Conservation (phyloP, 768 basidiomycete species). For the Collybia nuda region DNA sequence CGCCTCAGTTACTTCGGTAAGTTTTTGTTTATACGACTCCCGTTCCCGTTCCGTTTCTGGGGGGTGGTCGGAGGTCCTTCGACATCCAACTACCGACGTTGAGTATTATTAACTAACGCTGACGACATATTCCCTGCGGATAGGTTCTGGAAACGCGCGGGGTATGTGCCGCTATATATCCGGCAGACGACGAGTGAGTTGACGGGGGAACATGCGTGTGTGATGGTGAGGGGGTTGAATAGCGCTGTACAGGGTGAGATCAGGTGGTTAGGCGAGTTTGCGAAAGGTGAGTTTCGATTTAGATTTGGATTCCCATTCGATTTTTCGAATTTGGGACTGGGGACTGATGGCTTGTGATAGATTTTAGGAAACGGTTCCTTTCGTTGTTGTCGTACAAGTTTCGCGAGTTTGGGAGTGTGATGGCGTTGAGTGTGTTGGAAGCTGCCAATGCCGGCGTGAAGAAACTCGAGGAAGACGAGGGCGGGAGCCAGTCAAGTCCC, state of each 20-base stretch:
- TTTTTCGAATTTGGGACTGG: neutral
- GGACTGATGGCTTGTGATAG: no score
- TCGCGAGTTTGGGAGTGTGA: slow-evolving; percentile 88
- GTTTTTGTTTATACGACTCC: slow-evolving; percentile 7
- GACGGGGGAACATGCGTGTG: slow-evolving; percentile 94
- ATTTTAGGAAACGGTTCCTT: slow-evolving; percentile 91
- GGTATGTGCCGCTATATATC: slow-evolving; percentile 89
- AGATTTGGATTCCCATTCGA: no score
- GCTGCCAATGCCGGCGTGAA: slow-evolving; percentile 70
- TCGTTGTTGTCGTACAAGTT: slow-evolving; percentile 91
- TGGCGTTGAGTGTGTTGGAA: slow-evolving; percentile 85
- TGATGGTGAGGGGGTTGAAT: slow-evolving; percentile 89
- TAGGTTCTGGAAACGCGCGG: slow-evolving; percentile 94
- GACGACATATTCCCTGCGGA: neutral
- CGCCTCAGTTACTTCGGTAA: slow-evolving; percentile 76
- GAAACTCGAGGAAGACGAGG: slow-evolving; percentile 34
- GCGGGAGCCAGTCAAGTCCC: neutral
- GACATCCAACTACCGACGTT: no score
- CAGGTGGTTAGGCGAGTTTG: slow-evolving; percentile 88
- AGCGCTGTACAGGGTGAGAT: slow-evolving; percentile 61
- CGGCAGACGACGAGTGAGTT: slow-evolving; percentile 93
- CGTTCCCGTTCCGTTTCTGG: slow-evolving; percentile 3
- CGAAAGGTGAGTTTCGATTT: slow-evolving; percentile 57
- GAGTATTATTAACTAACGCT: no score
- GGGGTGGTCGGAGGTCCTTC: no score